phyloP scores from a whole-genome alignment of 2,329 filamentous ascomycete species.

The Fusarium sp. region DNA sequence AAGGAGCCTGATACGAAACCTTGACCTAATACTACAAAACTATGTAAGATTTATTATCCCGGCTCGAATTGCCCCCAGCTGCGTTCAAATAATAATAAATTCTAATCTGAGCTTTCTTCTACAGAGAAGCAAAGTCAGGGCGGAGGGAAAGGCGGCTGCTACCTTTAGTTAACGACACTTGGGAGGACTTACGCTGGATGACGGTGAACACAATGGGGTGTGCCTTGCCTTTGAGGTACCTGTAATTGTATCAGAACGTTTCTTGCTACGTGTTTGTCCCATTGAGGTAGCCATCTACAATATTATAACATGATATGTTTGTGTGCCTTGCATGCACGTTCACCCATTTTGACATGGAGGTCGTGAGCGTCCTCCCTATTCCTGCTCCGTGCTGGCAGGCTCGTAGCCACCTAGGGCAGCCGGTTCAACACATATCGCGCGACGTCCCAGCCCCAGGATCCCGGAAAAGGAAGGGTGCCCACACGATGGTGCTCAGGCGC shows the following conservation, averaged over 20 bases:
- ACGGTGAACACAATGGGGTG: conserved; percentile 7
- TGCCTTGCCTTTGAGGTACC: conserved; percentile 6
- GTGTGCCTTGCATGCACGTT: not conserved
- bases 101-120: conserved; percentile 14
- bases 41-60: conserved; percentile 16
- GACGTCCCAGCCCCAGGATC: too few species aligned
- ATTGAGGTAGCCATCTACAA: conserved; percentile 11
- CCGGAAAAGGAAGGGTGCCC: too few species aligned
- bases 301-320: not conserved
- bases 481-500: too few species aligned
- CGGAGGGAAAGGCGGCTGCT: conserved; percentile 14
- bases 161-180: conserved; percentile 16
- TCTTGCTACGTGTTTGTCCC: conserved; percentile 13
- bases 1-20: conserved; percentile 10
- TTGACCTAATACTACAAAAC: conserved; percentile 9
- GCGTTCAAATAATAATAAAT: conserved; percentile 17
- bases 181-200: conserved; percentile 11
- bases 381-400: not conserved
- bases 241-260: conserved; percentile 6
- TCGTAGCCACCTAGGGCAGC: not conserved
- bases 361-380: not conserved
- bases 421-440: too few species aligned
- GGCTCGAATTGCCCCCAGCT: conserved; percentile 15
- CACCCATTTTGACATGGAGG: not conserved
- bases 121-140: conserved; percentile 13